These are phyloP conservation scores for Salvia splendens DNA, from an alignment of 257 asterid genomes.

Conservation along the genomic window DNA sequence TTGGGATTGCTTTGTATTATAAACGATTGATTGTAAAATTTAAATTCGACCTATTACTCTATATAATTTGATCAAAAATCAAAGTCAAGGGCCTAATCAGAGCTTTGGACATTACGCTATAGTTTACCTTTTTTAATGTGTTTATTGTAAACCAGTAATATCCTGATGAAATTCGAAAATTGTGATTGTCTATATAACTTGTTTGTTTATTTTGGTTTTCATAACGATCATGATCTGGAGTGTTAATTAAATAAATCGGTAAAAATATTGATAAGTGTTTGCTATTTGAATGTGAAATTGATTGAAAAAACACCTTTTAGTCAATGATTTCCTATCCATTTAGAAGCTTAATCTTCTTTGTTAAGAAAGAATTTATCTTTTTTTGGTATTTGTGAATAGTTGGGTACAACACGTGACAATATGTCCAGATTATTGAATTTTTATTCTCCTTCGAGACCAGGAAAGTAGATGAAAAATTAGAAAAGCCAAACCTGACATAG, in stretches of 20 bases:
- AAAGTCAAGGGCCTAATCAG: not conserved
- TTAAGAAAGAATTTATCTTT: not conserved
- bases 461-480: not conserved
- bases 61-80: conserved; percentile 2
- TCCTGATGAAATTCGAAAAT: not conserved
- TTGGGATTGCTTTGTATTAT: conserved; percentile 9
- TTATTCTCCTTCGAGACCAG: not conserved
- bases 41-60: not conserved
- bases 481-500: not conserved
- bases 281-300: no score
- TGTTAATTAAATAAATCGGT: not conserved
- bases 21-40: conserved; percentile 8
- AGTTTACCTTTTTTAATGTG: not conserved
- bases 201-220: conserved; percentile 1
- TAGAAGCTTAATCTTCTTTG: not conserved
- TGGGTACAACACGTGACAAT: no score
- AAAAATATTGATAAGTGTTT: no score
- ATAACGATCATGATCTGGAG: no score
- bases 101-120: not conserved
- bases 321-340: no score
- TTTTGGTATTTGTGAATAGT: no score
- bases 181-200: not conserved
- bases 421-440: no score
- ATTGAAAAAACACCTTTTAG: no score
- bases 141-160: not conserved